phyloP scores from a whole-genome alignment of 306 rosid genomes.

The Cicer yamashitae region DNA sequence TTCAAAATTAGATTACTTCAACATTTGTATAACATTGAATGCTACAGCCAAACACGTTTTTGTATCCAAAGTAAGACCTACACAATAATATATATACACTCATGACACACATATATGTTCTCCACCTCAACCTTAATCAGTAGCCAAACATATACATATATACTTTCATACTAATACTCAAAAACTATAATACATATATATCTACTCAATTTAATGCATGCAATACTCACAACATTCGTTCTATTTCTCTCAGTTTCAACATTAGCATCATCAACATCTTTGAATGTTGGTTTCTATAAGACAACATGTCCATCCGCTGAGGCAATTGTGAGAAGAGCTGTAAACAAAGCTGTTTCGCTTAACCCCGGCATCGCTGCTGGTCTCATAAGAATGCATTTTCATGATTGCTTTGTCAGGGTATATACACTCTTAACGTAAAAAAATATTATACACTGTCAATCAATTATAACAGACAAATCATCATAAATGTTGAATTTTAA shows the following conservation, averaged over 20 bases:
- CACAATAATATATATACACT: conserved; percentile 13
- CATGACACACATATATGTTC: not conserved
- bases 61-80: conserved; percentile 40
- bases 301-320: conserved; percentile 50
- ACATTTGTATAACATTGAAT: not conserved
- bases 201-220: not conserved
- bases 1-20: conserved; percentile 45
- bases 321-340: conserved; percentile 51
- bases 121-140: conserved; percentile 18
- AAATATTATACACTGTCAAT: too few species aligned
- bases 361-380: conserved; percentile 53
- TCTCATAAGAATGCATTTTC: conserved; percentile 57
- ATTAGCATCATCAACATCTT: conserved; percentile 40
- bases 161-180: not conserved
- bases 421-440: too few species aligned
- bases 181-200: not conserved
- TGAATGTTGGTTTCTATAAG: conserved; percentile 44
- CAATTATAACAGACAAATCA: too few species aligned
- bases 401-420: conserved; percentile 52
- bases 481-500: too few species aligned
- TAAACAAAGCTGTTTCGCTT: conserved; percentile 48
- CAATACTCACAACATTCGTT: conserved; percentile 34
- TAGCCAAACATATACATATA: not conserved
- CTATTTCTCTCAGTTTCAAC: conserved; percentile 42
- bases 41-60: conserved; percentile 45